These are phyloP conservation scores for Dorcoceras hygrometricum DNA, from an alignment of 257 asterid genomes.

Conservation along the genomic window DNA sequence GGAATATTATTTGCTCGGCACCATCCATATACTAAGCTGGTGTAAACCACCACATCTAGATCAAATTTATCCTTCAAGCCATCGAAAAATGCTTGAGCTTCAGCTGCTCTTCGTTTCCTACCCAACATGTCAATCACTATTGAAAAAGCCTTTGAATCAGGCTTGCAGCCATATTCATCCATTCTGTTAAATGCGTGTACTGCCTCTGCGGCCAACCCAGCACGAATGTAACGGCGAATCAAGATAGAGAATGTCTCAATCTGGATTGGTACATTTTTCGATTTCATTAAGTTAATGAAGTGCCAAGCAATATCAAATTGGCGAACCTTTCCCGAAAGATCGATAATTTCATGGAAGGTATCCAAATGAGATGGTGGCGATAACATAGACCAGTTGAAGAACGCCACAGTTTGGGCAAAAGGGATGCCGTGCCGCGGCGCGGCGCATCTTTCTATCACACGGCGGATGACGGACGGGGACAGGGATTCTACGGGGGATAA, in stretches of 20 bases:
- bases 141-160: constrained; percentile 61
- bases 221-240: constrained; percentile 74
- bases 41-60: constrained; percentile 73
- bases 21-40: constrained; percentile 89
- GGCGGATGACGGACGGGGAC: constrained; percentile 39
- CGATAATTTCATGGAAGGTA: constrained; percentile 63
- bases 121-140: constrained; percentile 60
- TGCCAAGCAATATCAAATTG: constrained; percentile 80
- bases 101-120: constrained; percentile 63
- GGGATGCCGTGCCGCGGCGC: constrained; percentile 85
- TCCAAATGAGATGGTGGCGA: constrained; percentile 25
- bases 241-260: constrained; percentile 60
- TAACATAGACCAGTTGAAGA: constrained; percentile 76
- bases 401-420: constrained; percentile 67
- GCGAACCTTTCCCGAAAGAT: constrained; percentile 75
- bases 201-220: constrained; percentile 80
- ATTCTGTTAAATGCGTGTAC: constrained; percentile 69
- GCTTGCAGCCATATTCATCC: constrained; percentile 79
- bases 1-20: constrained; percentile 62
- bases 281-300: constrained; percentile 56
- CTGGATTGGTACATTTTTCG: constrained; percentile 38
- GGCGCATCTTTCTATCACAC: constrained; percentile 67
- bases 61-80: constrained; percentile 67
- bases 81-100: constrained; percentile 81
- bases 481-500: constrained; percentile 33